phyloP scores from a whole-genome alignment of 1,139 yeast species.

The Sugiyamaella japonica region DNA sequence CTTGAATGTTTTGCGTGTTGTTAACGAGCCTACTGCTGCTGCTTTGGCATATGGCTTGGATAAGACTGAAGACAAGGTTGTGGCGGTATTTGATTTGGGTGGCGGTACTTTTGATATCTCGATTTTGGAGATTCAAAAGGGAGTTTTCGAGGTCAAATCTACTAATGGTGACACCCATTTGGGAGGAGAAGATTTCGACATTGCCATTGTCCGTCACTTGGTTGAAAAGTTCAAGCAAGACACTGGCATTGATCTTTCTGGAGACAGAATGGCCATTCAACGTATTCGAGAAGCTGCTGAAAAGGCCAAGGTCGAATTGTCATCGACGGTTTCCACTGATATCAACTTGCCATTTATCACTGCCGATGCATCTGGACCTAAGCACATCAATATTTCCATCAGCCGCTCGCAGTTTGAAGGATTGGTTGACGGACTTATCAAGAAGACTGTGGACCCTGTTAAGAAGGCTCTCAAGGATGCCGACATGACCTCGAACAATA shows the following conservation, averaged over 20 bases:
- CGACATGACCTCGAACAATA: constrained; percentile 74
- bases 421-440: constrained; percentile 86
- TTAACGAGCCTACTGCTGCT: constrained; percentile 99
- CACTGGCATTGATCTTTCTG: constrained; percentile 80
- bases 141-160: constrained; percentile 85
- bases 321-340: constrained; percentile 91
- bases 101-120: constrained; percentile 91
- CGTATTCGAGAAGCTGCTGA: constrained; percentile 99
- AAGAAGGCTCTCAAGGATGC: constrained; percentile 99
- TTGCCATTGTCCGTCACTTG: constrained; percentile 82
- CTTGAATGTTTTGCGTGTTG: constrained; percentile 92
- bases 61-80: constrained; percentile 69
- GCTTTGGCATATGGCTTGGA: constrained; percentile 97
- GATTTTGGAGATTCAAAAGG: constrained; percentile 79
- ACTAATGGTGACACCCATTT: constrained; percentile 89
- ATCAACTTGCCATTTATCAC: constrained; percentile 97
- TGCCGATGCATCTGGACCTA: constrained; percentile 94
- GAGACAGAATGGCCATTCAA: constrained; percentile 98
- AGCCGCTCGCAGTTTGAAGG: constrained; percentile 92
- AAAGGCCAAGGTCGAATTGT: constrained; percentile 98
- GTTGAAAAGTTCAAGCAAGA: constrained; percentile 93
- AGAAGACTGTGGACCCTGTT: constrained; percentile 94
- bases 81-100: constrained; percentile 85
- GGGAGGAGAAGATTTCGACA: constrained; percentile 85
- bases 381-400: constrained; percentile 93